Evolutionary conservation across 2,329 filamentous ascomycete species (phyloP).

Genomic region (Fusarium tricinctum): DNA sequence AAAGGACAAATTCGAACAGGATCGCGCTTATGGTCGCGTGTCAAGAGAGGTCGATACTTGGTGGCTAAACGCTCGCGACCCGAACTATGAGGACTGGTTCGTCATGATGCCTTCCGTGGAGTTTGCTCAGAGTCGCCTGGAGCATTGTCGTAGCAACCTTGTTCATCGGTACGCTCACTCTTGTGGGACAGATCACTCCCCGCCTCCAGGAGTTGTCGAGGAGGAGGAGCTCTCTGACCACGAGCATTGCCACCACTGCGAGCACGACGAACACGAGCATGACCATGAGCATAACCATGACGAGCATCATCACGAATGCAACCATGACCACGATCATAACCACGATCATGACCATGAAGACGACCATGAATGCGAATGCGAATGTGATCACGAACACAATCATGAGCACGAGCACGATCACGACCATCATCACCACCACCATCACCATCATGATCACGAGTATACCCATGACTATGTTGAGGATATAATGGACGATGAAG

Average conservation of each 20-base stretch:
- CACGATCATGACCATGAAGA: conserved; percentile 47
- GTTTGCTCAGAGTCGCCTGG: conserved; percentile 69
- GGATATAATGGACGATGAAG: conserved; percentile 75
- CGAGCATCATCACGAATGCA: conserved; percentile 53
- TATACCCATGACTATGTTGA: conserved; percentile 63
- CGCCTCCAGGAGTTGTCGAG: conserved; percentile 54
- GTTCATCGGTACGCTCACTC: conserved; percentile 67
- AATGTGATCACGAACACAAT: conserved; percentile 48
- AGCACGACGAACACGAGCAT: conserved; percentile 37
- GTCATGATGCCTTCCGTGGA: conserved; percentile 72
- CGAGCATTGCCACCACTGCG: conserved; percentile 56
- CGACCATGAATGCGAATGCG: conserved; percentile 55
- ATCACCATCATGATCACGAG: conserved; percentile 57
- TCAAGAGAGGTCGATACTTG: conserved; percentile 75
- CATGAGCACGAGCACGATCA: conserved; percentile 44
- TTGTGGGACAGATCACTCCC: conserved; percentile 60
- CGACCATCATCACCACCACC: conserved; percentile 46
- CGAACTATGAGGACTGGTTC: conserved; percentile 71
- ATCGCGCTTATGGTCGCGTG: conserved; percentile 70
- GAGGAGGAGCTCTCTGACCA: conserved; percentile 57
- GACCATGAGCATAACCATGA: conserved; percentile 51
- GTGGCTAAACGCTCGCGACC: conserved; percentile 73
- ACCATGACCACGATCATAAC: conserved; percentile 39
- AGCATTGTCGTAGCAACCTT: conserved; percentile 71
- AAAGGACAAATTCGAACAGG: conserved; percentile 70